Evolutionary conservation across 176 grass and related monocot species (phyloP).

Genomic region (Phragmites australis): DNA sequence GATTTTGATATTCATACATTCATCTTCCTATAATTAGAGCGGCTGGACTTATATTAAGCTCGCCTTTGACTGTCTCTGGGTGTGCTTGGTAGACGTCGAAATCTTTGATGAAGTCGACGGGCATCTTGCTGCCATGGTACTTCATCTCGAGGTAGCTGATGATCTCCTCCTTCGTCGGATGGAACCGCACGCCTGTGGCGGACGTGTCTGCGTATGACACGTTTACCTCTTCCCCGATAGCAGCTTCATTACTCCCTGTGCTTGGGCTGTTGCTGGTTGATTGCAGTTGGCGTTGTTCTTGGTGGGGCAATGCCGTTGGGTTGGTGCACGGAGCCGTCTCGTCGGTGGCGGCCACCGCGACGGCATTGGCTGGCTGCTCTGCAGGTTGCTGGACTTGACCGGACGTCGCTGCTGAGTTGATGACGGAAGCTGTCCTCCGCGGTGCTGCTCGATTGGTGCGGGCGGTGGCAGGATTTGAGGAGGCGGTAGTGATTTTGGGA

Average conservation of each 20-base stretch:
- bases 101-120: constrained; percentile 28
- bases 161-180: background rate
- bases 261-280: background rate
- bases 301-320: background rate
- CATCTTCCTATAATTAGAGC: background rate
- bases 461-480: background rate
- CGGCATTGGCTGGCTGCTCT: background rate
- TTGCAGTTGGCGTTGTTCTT: background rate
- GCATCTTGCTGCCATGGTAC: background rate
- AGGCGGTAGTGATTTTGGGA: background rate
- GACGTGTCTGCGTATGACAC: background rate
- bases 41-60: background rate
- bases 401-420: background rate
- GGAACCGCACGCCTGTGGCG: constrained; percentile 22
- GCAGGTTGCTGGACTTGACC: background rate
- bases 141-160: constrained; percentile 26
- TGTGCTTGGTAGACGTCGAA: constrained; percentile 13
- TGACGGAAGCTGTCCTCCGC: background rate
- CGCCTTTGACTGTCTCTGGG: constrained; percentile 6
- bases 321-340: background rate
- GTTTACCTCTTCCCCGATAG: too few relatives aligned
- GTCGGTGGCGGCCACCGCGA: background rate
- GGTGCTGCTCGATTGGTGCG: background rate
- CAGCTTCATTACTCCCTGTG: background rate
- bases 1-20: background rate